These are phyloP conservation scores for Carex arenaria DNA, from an alignment of 202 grass and related monocot species.

Conservation along the genomic window DNA sequence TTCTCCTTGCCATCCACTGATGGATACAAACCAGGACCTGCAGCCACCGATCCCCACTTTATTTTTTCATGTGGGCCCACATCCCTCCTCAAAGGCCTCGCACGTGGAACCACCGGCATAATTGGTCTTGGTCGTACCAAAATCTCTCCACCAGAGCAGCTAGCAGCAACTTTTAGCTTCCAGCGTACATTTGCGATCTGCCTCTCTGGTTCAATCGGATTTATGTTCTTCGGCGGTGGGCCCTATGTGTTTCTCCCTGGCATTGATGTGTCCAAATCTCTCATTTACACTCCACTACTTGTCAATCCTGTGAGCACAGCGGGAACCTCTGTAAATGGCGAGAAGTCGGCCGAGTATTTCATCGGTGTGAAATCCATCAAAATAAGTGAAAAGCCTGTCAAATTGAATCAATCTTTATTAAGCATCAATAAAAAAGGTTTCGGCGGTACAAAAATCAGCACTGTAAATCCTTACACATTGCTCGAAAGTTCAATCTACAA, in stretches of 20 bases:
- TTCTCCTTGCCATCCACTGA: constrained; percentile 58
- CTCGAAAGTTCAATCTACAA: constrained; percentile 65
- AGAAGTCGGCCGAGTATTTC: constrained; percentile 77
- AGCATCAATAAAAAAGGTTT: constrained; percentile 45
- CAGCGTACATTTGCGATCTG: constrained; percentile 62
- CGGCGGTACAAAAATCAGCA: constrained; percentile 77
- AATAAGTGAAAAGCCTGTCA: constrained; percentile 47
- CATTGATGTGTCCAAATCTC: constrained; percentile 35
- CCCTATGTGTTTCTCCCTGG: constrained; percentile 52
- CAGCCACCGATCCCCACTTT: constrained; percentile 41
- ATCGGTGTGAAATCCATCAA: constrained; percentile 51
- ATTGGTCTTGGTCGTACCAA: constrained; percentile 52
- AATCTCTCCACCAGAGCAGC: constrained; percentile 49
- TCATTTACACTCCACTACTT: constrained; percentile 61
- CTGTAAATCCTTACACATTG: constrained; percentile 55
- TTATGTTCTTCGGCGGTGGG: constrained; percentile 47
- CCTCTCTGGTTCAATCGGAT: constrained; percentile 24
- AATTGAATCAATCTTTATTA: constrained; percentile 50
- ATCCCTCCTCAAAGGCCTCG: constrained; percentile 41
- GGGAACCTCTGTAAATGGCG: constrained; percentile 27
- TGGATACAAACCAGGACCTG: constrained; percentile 29
- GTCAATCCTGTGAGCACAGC: constrained; percentile 75
- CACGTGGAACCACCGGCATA: constrained; percentile 38
- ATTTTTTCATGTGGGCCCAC: constrained; percentile 53
- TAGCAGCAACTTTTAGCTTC: constrained; percentile 60